Percentiles rank a stretch among this genome's conserved stretches.
Conservation (phyloP, 1,284 basidiomycete genomes). For the Paramarasmius palmivorus region DNA sequence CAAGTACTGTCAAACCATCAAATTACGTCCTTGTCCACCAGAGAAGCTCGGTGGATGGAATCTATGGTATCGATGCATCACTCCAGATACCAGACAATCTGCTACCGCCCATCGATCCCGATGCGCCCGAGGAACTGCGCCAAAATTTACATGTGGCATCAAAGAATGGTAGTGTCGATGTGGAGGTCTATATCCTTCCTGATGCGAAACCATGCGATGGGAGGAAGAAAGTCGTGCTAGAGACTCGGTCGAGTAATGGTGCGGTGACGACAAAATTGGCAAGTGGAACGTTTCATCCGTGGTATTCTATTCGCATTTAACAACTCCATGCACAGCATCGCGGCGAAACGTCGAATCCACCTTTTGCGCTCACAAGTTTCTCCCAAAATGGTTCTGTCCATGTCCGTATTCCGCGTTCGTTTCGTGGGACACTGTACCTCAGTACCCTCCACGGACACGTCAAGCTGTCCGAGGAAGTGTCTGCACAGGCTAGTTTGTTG, state of each 20-base stretch:
- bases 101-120: not conserved
- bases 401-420: constrained; percentile 1
- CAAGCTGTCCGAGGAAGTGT: not conserved
- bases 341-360: not conserved
- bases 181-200: not conserved
- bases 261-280: constrained; percentile 1
- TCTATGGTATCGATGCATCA: not conserved
- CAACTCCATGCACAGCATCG: not conserved
- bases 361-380: not conserved
- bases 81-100: not conserved
- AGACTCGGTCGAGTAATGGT: not conserved
- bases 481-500: not conserved
- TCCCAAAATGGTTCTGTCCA: not conserved
- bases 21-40: not conserved
- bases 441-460: not conserved
- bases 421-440: not conserved
- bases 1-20: constrained; percentile 1
- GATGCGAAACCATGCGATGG: not conserved
- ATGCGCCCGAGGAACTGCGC: not conserved
- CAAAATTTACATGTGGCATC: not conserved
- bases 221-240: not conserved
- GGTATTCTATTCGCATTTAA: not conserved
- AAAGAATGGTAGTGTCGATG: constrained; percentile 1
- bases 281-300: not conserved
- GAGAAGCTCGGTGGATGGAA: not conserved